Evolutionary conservation across 257 asterid species (phyloP), one percentile per base, ranked within the genome.

Genomic region (Solanum boliviense): DNA sequence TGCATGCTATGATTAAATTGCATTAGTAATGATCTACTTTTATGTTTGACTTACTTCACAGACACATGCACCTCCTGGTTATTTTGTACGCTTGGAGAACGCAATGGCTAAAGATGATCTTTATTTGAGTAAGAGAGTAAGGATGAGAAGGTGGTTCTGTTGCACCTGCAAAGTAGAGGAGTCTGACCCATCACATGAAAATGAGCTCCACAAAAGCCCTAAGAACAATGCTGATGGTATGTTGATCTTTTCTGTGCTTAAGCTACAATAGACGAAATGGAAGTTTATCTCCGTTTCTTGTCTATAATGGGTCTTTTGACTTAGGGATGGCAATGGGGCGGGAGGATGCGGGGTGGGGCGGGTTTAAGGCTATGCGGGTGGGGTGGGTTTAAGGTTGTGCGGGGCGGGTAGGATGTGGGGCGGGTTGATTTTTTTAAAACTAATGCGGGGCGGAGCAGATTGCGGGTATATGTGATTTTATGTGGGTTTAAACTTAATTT

Each of bases 91-190:
- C 70, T 84, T 88, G 44, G 72, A 73, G 71, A 83, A 12, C 83
- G 18, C n/a, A 78, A 78, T 78, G 82, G 36, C 78, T 32, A 83
- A 78, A 21, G 39, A 36, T 35, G 70, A 87, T 87, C 89, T 48
- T 87, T 87, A 78, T 34, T 29, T 87, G 48, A 76, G 21, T 34
- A 76, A 60, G 58, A 75, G 89, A 78, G 86, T 6, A 79, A 87
- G 86, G 81, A 87, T 87, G 89, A 46, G 87, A 52, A 88, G 58
- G 87, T 88, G 89, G 89, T 46, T 84, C 29, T 88, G 89, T 60
- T 88, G 89, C 84, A 83, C 87, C 72, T 71, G 67, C 75, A 52
- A n/a, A 68, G 74, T 27, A 31, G 87, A 71, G 58, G 87, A 88
- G 84, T 38, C 87, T 23, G 85, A 83, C 34, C 75, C 46, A 46